Conservation (phyloP, 768 basidiomycete species). For the Ramaria rubella region DNA sequence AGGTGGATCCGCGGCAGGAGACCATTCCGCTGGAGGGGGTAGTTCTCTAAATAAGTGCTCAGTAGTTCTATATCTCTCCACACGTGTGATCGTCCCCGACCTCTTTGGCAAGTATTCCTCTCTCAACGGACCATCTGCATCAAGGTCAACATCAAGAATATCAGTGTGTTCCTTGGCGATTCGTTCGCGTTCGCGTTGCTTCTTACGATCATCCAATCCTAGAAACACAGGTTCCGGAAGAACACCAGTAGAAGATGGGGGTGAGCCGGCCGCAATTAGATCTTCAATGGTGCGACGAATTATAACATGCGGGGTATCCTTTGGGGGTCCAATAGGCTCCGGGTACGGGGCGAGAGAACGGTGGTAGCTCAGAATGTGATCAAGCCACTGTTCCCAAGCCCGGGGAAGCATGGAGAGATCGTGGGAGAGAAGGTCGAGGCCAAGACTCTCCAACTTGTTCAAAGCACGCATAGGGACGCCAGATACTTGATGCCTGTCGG, state of each 20-base stretch:
- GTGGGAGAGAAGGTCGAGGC: conserved; percentile 63
- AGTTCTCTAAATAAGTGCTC: neutral
- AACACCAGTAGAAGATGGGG: conserved; percentile 12
- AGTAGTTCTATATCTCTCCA: neutral
- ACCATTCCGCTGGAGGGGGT: conserved; percentile 12
- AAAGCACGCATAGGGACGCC: conserved; percentile 62
- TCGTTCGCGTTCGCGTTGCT: conserved; percentile 17
- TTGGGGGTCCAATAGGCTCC: conserved; percentile 73
- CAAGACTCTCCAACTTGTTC: conserved; percentile 65
- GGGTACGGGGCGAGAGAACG: conserved; percentile 46
- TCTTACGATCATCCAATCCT: conserved; percentile 57
- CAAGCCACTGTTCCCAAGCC: conserved; percentile 69
- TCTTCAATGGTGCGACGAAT: conserved; percentile 66
- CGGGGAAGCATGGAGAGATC: conserved; percentile 59
- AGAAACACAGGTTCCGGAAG: conserved; percentile 64
- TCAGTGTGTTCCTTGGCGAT: conserved; percentile 25
- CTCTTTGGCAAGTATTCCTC: conserved; percentile 77
- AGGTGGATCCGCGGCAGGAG: conserved; percentile 11
- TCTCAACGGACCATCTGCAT: conserved; percentile 75
- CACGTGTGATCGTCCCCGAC: neutral
- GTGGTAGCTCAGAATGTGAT: conserved; percentile 59
- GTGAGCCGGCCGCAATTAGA: conserved; percentile 46
- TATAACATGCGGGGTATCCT: conserved; percentile 56
- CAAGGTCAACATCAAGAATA: conserved; percentile 67
- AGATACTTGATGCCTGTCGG: conserved; percentile 69